These are phyloP conservation scores for Cotoneaster glaucophyllus DNA, from an alignment of 306 rosid species.

Conservation along the genomic window DNA sequence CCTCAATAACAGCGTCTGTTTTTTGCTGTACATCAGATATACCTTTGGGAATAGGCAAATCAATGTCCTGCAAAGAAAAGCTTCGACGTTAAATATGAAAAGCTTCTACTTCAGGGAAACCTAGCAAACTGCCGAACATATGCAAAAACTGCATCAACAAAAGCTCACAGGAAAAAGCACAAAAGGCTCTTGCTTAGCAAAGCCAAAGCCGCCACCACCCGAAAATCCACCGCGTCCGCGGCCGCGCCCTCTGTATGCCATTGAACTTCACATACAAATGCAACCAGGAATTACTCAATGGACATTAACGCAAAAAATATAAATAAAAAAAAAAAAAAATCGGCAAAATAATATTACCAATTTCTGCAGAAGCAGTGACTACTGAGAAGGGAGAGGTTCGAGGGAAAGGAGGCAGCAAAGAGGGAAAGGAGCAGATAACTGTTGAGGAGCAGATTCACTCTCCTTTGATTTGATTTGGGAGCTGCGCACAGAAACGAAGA, in stretches of 20 bases:
- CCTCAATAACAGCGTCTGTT: not conserved
- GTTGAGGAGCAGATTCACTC: too few species aligned
- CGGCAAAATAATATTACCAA: too few species aligned
- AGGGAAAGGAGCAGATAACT: too few species aligned
- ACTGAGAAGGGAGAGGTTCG: too few species aligned
- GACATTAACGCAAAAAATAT: not conserved
- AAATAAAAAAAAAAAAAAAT: too few species aligned
- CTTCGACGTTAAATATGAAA: not conserved
- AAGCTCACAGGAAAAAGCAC: slow-evolving; percentile 25
- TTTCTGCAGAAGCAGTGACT: too few species aligned
- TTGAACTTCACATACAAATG: slow-evolving; percentile 5
- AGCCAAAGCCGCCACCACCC: slow-evolving; percentile 25
- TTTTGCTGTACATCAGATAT: not conserved
- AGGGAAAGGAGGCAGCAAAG: too few species aligned
- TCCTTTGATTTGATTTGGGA: too few species aligned
- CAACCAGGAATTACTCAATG: not conserved
- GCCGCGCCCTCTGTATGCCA: slow-evolving; percentile 26
- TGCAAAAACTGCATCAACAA: not conserved
- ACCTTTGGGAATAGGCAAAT: not conserved
- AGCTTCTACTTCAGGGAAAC: not conserved
- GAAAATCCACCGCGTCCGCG: slow-evolving; percentile 24
- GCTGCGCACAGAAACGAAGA: too few species aligned
- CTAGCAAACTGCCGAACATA: not conserved
- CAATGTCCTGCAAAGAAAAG: not conserved
- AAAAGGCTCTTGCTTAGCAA: slow-evolving; percentile 19